These are phyloP conservation scores for Endoconidiophora laricicola DNA, from an alignment of 2,329 filamentous ascomycete genomes.

Conservation along the genomic window DNA sequence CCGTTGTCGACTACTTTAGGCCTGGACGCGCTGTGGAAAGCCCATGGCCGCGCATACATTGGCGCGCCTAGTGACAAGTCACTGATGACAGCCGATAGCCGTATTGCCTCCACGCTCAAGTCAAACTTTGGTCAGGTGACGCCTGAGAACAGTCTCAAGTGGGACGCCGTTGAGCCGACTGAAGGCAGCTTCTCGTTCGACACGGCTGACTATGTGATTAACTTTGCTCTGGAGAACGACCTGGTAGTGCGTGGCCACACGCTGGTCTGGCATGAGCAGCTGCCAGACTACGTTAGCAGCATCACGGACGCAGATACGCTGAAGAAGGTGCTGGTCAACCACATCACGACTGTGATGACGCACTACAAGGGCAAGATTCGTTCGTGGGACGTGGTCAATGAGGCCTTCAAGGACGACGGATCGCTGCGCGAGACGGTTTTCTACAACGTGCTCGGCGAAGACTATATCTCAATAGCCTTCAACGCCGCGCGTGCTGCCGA, in stretches of 20 bases:
- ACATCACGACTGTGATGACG: conserved; percentile 39
- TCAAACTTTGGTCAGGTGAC: conserved; percentile 48
- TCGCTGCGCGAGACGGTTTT: conserved; percentile 44
- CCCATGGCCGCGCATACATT: conserved; percentile 30
- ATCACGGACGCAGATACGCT: conserved; percentile 36
- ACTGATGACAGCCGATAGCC: conserved; percentile 31
- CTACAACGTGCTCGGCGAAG: conserved; percentile 50
- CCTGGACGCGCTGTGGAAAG: conserved; percentile 5
- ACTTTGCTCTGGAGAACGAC: conserved; percentile 38
- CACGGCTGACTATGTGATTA: conserved; percentile 40
- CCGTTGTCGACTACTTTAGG: not conserved
- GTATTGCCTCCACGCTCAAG: conserved; percentile 36
- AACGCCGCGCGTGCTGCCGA: conserved; percentile 49
- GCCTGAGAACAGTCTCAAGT: conserved; percentile 56
- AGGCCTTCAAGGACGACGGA: conserved; percentile 47
- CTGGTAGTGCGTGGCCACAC: conserved; percentile 49
- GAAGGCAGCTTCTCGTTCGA: conserved; percentile 37
- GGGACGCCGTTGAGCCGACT: conserved; percentile 37
- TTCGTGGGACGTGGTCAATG: conserved; percentile 48
- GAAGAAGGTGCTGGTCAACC: conserved; percentile 38
- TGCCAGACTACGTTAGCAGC: conserved; percentile 40
- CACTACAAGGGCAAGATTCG: conserved; percentile 48
- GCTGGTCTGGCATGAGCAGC: conserved; percentile 46
- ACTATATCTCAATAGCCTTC: conserved; percentile 55
- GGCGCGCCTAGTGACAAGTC: conserved; percentile 40